Percentiles rank a stretch among this genome's conserved stretches.
Conservation (phyloP, 2,329 filamentous ascomycete genomes). For the Phialophora macrospora region DNA sequence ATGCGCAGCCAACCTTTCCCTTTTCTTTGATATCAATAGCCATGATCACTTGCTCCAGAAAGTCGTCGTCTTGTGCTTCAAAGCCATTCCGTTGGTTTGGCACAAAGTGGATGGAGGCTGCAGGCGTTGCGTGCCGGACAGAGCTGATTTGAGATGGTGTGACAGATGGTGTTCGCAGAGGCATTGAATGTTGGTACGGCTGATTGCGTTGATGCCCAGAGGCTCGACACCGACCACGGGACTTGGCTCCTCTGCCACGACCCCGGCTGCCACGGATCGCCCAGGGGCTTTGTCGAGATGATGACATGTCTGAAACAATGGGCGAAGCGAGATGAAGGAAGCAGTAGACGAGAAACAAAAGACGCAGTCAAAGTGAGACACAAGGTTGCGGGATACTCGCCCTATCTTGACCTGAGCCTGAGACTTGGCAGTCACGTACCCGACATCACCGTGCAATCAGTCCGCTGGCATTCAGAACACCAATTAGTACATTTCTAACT, state of each 20-base stretch:
- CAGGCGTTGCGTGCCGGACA: background rate
- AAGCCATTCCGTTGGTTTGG: background rate
- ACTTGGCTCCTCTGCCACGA: constrained; percentile 6
- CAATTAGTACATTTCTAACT: constrained; percentile 8
- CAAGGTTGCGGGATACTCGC: background rate
- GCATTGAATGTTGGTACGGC: constrained; percentile 7
- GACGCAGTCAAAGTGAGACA: background rate
- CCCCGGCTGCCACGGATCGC: background rate
- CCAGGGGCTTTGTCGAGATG: background rate
- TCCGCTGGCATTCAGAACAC: background rate
- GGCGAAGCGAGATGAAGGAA: background rate
- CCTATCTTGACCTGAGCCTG: background rate
- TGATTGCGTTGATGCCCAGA: constrained; percentile 5
- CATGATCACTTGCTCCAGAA: constrained; percentile 73
- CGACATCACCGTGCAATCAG: background rate
- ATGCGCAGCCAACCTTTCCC: constrained; percentile 78
- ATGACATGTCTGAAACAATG: background rate
- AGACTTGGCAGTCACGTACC: constrained; percentile 17
- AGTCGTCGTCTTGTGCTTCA: constrained; percentile 48
- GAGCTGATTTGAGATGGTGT: constrained; percentile 9
- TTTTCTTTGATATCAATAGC: constrained; percentile 75
- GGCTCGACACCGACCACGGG: background rate
- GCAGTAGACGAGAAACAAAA: background rate
- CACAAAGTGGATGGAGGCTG: background rate
- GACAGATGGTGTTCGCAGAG: constrained; percentile 9